Evolutionary conservation across 768 basidiomycete species (phyloP).

Genomic region (Boletus coccyginus): DNA sequence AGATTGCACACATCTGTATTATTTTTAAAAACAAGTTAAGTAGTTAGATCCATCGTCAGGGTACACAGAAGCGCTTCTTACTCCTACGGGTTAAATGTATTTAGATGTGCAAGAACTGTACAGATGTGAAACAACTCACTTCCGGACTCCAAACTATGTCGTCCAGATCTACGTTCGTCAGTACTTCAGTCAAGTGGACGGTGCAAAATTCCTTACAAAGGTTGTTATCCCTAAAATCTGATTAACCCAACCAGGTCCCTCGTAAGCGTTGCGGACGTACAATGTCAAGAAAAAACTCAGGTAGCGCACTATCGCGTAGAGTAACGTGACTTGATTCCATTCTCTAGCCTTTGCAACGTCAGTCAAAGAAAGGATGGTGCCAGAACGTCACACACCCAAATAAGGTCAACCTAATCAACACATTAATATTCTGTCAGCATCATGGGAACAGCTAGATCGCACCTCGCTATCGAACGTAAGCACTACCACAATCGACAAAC

Average conservation of each 20-base stretch:
- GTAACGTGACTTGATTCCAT: conserved; percentile 17
- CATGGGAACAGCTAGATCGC: not conserved
- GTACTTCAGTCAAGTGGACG: not conserved
- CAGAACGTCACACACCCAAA: conserved; percentile 11
- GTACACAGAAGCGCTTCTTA: not conserved
- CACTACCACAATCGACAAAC: conserved; percentile 1
- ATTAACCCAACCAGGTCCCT: not conserved
- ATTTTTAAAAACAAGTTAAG: not conserved
- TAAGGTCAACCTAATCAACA: conserved; percentile 13
- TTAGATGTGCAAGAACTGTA: not conserved
- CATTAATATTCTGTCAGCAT: not conserved
- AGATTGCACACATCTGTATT: conserved; percentile 9
- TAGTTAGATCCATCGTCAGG: not conserved
- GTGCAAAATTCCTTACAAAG: conserved; percentile 8
- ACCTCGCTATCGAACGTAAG: conserved; percentile 13
- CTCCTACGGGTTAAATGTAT: conserved; percentile 2
- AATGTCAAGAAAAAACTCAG: conserved; percentile 11
- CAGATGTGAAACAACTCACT: not conserved
- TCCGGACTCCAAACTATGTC: conserved; percentile 6
- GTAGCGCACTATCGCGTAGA: conserved; percentile 21
- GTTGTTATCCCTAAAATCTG: not conserved
- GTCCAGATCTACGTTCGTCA: conserved; percentile 7
- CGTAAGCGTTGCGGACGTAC: not conserved
- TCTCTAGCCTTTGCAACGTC: conserved; percentile 8
- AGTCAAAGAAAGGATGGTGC: not conserved